Conservation (phyloP, 2,329 filamentous ascomycete genomes). For the Coniochaeta sp. region DNA sequence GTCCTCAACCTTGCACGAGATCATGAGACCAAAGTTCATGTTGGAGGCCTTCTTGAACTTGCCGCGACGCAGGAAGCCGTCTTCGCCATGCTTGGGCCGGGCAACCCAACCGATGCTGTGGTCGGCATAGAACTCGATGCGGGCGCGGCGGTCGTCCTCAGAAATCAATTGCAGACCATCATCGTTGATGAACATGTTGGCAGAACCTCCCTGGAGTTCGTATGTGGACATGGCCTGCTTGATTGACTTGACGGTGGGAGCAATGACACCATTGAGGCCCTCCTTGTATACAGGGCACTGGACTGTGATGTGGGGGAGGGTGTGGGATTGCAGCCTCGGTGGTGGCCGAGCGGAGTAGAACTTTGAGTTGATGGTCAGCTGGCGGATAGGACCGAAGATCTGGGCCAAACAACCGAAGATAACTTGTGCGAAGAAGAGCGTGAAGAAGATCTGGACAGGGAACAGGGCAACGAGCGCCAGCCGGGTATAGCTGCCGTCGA, state of each 20-base stretch:
- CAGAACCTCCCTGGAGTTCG: constrained; percentile 69
- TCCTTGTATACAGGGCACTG: constrained; percentile 89
- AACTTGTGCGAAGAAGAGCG: constrained; percentile 73
- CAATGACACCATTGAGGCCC: constrained; percentile 66
- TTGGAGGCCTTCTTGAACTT: constrained; percentile 68
- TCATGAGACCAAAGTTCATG: constrained; percentile 65
- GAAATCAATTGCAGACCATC: constrained; percentile 64
- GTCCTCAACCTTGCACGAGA: constrained; percentile 64
- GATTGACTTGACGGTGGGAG: constrained; percentile 68
- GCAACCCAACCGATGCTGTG: constrained; percentile 65
- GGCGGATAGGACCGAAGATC: constrained; percentile 66
- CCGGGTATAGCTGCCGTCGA: constrained; percentile 56
- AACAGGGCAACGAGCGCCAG: constrained; percentile 58
- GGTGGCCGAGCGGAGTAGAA: constrained; percentile 72
- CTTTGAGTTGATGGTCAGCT: constrained; percentile 69
- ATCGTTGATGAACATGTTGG: constrained; percentile 71
- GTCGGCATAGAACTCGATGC: constrained; percentile 62
- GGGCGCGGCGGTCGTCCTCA: constrained; percentile 53
- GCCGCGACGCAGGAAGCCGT: constrained; percentile 54
- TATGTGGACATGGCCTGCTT: constrained; percentile 73
- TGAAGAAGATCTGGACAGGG: constrained; percentile 73
- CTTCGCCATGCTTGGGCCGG: constrained; percentile 55
- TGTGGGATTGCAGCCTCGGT: constrained; percentile 46
- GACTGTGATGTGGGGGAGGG: constrained; percentile 69
- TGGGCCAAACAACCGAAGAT: constrained; percentile 70